These are phyloP conservation scores for Blastomyces parvus DNA, from an alignment of 2,329 filamentous ascomycete species.

Conservation along the genomic window DNA sequence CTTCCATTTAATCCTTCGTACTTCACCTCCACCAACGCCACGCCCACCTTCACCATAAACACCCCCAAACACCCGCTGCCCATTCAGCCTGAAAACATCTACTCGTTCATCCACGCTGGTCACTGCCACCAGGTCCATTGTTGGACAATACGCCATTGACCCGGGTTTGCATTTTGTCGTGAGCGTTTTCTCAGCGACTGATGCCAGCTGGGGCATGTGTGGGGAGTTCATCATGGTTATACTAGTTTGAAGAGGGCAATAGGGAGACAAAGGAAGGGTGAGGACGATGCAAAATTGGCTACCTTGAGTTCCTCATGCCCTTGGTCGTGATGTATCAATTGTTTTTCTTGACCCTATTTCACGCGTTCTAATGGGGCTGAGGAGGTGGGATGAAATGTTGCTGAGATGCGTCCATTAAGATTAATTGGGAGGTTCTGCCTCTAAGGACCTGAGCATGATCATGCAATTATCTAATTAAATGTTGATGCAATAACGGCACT, in stretches of 20 bases:
- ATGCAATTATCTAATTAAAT: neutral
- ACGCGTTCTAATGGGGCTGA: neutral
- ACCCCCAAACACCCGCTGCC: constrained; percentile 55
- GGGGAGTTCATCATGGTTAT: neutral
- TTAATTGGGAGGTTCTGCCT: neutral
- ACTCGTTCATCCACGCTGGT: constrained; percentile 59
- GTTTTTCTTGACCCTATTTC: neutral
- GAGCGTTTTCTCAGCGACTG: constrained; percentile 34
- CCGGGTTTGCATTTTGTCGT: constrained; percentile 35
- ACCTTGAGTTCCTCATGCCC: neutral
- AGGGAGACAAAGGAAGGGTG: neutral
- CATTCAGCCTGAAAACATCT: constrained; percentile 67
- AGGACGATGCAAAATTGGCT: neutral
- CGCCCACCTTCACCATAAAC: constrained; percentile 30
- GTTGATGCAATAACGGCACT: neutral
- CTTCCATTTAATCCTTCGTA: constrained; percentile 52
- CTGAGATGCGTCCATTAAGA: neutral
- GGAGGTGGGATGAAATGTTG: neutral
- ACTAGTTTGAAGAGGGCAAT: neutral
- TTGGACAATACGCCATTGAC: constrained; percentile 66
- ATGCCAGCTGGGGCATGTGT: constrained; percentile 24
- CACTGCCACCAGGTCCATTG: constrained; percentile 70
- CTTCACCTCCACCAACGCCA: constrained; percentile 21
- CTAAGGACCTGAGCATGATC: neutral
- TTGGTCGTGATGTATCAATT: neutral